A percentile compares a stretch with the other conserved stretches of the same genome.
These are phyloP conservation scores for Rhizopogon roseolus DNA, from an alignment of 768 basidiomycete species.

Conservation along the genomic window DNA sequence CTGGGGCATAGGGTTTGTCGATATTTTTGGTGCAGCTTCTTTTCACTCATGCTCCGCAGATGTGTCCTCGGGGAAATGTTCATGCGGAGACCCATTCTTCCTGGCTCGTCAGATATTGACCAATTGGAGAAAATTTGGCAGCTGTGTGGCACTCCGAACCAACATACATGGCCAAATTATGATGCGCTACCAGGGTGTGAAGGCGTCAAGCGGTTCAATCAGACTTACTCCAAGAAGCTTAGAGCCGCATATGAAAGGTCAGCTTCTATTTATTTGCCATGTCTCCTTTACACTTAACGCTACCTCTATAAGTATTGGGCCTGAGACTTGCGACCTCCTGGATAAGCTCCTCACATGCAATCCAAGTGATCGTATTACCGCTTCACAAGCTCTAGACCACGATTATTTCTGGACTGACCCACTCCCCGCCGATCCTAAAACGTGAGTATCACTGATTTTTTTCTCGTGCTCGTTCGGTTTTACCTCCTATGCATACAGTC, in stretches of 20 bases:
- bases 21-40: background rate
- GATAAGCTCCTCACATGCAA: conserved; percentile 82
- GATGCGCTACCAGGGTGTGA: conserved; percentile 76
- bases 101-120: conserved; percentile 85
- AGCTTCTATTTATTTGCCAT: conserved; percentile 16
- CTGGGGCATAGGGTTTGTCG: conserved; percentile 89
- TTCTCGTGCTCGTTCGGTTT: background rate
- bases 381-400: conserved; percentile 82
- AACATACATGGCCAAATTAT: conserved; percentile 76
- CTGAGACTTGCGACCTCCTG: conserved; percentile 75
- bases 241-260: conserved; percentile 58
- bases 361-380: conserved; percentile 80
- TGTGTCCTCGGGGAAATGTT: conserved; percentile 99
- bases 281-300: background rate
- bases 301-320: conserved; percentile 46
- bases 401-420: conserved; percentile 95
- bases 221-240: conserved; percentile 47
- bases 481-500: conserved; percentile 29
- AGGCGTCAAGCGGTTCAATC: conserved; percentile 61
- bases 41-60: conserved; percentile 31
- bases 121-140: conserved; percentile 88
- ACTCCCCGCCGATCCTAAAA: conserved; percentile 77
- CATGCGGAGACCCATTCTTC: conserved; percentile 77
- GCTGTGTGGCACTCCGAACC: conserved; percentile 85
- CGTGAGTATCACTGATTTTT: conserved; percentile 37